phyloP scores from a whole-genome alignment of 257 asterid species.

The Ocimum tenuiflorum region DNA sequence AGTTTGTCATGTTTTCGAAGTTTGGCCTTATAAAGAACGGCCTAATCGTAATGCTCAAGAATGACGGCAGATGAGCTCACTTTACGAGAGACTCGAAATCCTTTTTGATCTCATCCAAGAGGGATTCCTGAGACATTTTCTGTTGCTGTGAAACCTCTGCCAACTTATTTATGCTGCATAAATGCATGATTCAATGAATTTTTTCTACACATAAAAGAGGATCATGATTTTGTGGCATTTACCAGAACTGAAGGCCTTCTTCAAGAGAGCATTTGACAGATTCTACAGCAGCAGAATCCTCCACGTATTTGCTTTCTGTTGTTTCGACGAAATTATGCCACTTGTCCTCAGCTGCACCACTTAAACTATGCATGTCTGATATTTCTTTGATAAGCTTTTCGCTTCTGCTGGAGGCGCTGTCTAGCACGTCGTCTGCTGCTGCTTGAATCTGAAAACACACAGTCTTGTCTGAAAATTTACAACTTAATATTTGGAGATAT shows the following conservation, averaged over 20 bases:
- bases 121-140: conserved; percentile 31
- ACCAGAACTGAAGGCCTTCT: conserved; percentile 36
- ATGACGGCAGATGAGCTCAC: conserved; percentile 21
- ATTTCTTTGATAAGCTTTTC: conserved; percentile 28
- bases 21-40: no score
- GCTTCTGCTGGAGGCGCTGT: conserved; percentile 24
- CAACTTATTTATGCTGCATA: conserved; percentile 29
- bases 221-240: not conserved
- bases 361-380: conserved; percentile 23
- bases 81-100: conserved; percentile 26
- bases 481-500: not conserved
- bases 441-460: conserved; percentile 35
- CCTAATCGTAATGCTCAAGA: not conserved
- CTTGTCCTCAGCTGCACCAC: conserved; percentile 28
- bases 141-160: conserved; percentile 28
- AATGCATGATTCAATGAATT: not conserved
- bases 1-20: no score
- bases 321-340: conserved; percentile 26
- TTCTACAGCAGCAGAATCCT: conserved; percentile 27
- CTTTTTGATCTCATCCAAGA: conserved; percentile 21
- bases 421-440: conserved; percentile 27
- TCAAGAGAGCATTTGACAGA: conserved; percentile 27
- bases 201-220: not conserved
- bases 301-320: conserved; percentile 20
- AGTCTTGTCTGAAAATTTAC: not conserved